Conservation (phyloP, 2,329 filamentous ascomycete species). For the Ophiostoma sp. region DNA sequence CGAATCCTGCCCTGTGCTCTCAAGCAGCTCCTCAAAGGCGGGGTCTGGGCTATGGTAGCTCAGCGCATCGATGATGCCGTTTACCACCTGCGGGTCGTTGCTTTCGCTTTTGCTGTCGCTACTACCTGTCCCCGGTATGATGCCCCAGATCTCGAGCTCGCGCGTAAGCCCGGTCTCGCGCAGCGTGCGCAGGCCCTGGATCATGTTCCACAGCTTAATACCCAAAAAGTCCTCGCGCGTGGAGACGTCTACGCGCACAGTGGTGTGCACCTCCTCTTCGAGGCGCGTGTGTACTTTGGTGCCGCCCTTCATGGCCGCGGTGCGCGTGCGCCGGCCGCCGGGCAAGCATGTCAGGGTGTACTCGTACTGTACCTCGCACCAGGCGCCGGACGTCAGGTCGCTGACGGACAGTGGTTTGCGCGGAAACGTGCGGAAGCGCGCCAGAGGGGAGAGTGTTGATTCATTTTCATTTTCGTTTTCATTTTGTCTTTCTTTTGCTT, state of each 20-base stretch:
- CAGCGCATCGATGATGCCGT: slow-evolving; percentile 83
- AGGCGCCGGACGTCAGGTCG: slow-evolving; percentile 81
- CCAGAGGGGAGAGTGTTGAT: slow-evolving; percentile 51
- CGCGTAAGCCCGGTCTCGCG: slow-evolving; percentile 66
- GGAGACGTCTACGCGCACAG: slow-evolving; percentile 64
- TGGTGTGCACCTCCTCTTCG: slow-evolving; percentile 78
- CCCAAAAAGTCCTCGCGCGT: slow-evolving; percentile 80
- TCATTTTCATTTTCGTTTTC: neutral
- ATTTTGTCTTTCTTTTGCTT: neutral
- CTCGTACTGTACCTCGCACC: slow-evolving; percentile 94
- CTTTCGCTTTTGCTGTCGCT: neutral
- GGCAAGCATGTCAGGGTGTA: slow-evolving; percentile 71
- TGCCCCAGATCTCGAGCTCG: slow-evolving; percentile 79
- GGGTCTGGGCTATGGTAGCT: slow-evolving; percentile 71
- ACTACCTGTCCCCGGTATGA: slow-evolving; percentile 40
- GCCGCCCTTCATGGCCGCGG: slow-evolving; percentile 78
- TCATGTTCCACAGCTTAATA: slow-evolving; percentile 80
- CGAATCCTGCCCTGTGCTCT: slow-evolving; percentile 29
- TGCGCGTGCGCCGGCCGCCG: slow-evolving; percentile 67
- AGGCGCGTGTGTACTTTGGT: slow-evolving; percentile 73
- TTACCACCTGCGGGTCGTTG: slow-evolving; percentile 58
- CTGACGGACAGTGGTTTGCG: slow-evolving; percentile 79
- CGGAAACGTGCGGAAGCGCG: slow-evolving; percentile 72
- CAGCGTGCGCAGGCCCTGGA: slow-evolving; percentile 74
- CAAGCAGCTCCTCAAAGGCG: slow-evolving; percentile 53